Evolutionary conservation across 345 rosid genomes (phyloP).

Genomic region (Corchorus olitorius): DNA sequence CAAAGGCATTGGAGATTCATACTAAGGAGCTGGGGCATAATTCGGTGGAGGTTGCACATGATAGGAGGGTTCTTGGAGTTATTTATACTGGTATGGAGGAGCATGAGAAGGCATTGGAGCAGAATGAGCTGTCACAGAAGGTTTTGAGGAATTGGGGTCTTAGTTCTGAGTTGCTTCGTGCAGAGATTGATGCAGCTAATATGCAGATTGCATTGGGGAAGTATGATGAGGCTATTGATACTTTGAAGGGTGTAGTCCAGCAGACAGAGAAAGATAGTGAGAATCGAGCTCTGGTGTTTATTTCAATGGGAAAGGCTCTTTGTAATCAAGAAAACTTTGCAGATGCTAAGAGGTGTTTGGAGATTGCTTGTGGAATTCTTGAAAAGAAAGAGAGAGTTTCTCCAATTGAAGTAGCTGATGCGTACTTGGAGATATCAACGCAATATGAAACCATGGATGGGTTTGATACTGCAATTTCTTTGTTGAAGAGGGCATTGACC

Average conservation of each 20-base stretch:
- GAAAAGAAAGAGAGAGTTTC: conserved; percentile 67
- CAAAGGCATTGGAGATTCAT: conserved; percentile 82
- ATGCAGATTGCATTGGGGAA: conserved; percentile 89
- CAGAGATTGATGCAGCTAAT: conserved; percentile 88
- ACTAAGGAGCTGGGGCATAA: conserved; percentile 61
- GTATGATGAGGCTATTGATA: conserved; percentile 68
- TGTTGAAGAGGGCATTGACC: conserved; percentile 69
- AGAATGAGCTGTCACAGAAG: conserved; percentile 72
- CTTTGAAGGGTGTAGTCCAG: conserved; percentile 60
- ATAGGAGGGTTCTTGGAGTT: conserved; percentile 85
- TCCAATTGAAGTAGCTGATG: conserved; percentile 84
- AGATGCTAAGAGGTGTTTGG: conserved; percentile 77
- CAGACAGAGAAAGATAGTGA: conserved; percentile 78
- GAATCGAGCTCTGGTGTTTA: conserved; percentile 70
- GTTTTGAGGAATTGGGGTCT: conserved; percentile 85
- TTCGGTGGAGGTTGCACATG: conserved; percentile 87
- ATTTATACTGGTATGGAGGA: conserved; percentile 86
- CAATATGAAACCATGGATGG: conserved; percentile 89
- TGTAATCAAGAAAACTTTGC: conserved; percentile 61
- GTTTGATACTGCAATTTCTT: conserved; percentile 71
- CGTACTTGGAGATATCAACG: conserved; percentile 90
- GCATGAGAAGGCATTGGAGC: conserved; percentile 85
- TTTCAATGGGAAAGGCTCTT: conserved; percentile 86
- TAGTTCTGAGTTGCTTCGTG: conserved; percentile 62
- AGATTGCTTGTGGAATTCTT: conserved; percentile 76